These are phyloP conservation scores for Claviceps sorghi DNA, from an alignment of 2,329 filamentous ascomycete genomes.

Conservation along the genomic window DNA sequence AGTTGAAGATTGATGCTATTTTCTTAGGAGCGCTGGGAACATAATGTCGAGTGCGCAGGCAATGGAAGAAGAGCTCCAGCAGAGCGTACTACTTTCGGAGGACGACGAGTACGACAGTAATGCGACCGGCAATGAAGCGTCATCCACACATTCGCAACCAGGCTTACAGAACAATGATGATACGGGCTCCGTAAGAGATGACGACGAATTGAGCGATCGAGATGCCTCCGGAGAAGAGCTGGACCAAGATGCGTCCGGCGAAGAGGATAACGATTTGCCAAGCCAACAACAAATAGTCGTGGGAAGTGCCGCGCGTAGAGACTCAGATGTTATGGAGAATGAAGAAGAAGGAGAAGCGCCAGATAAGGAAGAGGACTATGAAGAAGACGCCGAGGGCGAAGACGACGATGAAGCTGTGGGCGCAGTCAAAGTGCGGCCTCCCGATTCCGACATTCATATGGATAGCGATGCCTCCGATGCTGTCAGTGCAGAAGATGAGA, in stretches of 20 bases:
- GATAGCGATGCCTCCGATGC: constrained; percentile 33
- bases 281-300: constrained; percentile 15
- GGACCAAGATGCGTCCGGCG: constrained; percentile 28
- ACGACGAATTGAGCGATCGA: constrained; percentile 23
- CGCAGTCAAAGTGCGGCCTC: constrained; percentile 41
- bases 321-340: constrained; percentile 18
- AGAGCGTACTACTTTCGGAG: constrained; percentile 38
- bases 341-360: constrained; percentile 17
- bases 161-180: constrained; percentile 9
- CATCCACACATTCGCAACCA: not conserved
- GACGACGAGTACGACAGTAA: constrained; percentile 28
- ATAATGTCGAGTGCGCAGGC: constrained; percentile 37
- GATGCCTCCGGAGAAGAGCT: constrained; percentile 28
- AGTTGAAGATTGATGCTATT: constrained; percentile 6
- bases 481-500: constrained; percentile 36
- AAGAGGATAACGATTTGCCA: constrained; percentile 23
- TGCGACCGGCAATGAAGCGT: constrained; percentile 11
- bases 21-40: constrained; percentile 14
- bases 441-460: constrained; percentile 32
- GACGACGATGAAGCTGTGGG: constrained; percentile 36
- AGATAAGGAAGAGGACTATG: constrained; percentile 10
- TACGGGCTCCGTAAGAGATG: constrained; percentile 13
- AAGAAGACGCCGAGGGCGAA: constrained; percentile 16
- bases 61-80: constrained; percentile 44
- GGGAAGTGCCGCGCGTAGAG: constrained; percentile 10